Evolutionary conservation across 345 rosid genomes (phyloP), one percentile per base, ranked within the genome.

Genomic region (Cardamine resedifolia): DNA sequence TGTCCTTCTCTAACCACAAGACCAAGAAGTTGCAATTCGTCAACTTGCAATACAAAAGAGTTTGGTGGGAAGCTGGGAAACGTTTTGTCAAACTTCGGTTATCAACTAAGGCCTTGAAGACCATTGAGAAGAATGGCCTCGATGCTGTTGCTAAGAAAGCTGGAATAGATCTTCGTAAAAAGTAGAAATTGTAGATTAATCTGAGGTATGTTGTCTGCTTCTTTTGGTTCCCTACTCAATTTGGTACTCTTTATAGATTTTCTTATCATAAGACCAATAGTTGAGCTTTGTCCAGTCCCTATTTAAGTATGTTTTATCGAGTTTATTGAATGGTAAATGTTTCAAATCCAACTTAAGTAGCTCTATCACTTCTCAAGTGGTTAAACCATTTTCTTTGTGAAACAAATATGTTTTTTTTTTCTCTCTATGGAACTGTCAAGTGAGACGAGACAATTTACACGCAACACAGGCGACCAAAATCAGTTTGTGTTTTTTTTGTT

Each of bases 11-110:
- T 8, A 94, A 90, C 24, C 24, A 23, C 24, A 23, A 23, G 24
- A 23, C 24, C 24, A 23, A 23, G 24, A 23, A 23, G 24, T 23
- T 23, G 24, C 24, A 23, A 23, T 23, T 23, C 24, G 24, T 23
- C 24, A 23, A 23, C 24, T 23, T 23, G 2, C 24, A 23, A 23
- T 23, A 23, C 24, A 23, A 23, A 23, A 23, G 24, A 23, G 24
- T 89, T 23, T 94, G 97, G 98, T 94, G 98, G 97, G 97, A 90
- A 79, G 90, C 86, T 1, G 98, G 97, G 4, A 90, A 89, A 39
- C 90, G 92, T 4, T 88, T 65, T 41, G 80, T 88, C 27, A 87
- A 88, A 51, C 71, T 88, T 53, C 80, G 91, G 1, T 68, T 88
- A 33, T 89, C 97, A 1, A 91, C 95, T n/a, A 85, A 86, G 72